phyloP scores from a whole-genome alignment of 208 protist species.

The Leishmania aethiopica region DNA sequence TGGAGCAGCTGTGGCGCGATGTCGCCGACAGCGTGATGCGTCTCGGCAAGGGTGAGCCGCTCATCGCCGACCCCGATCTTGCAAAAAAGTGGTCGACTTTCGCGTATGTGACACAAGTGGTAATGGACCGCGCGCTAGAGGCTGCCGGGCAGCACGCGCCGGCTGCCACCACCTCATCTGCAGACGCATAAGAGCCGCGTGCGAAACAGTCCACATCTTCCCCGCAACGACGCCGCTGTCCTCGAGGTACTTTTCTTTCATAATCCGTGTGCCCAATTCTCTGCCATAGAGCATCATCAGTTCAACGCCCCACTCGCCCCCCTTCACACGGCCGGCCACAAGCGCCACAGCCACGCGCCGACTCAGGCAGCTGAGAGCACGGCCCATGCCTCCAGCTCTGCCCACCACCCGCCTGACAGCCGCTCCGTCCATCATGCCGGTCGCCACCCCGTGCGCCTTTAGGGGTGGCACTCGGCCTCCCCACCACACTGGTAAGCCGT shows the following conservation, averaged over 20 bases:
- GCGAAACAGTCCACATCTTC: neutral
- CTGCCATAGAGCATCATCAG: too few species aligned
- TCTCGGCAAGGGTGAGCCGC: slow-evolving; percentile 40
- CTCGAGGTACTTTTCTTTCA: neutral
- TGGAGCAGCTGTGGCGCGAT: slow-evolving; percentile 71
- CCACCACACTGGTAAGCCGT: neutral
- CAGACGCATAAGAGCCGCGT: neutral
- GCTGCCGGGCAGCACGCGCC: slow-evolving; percentile 39
- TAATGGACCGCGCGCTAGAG: slow-evolving; percentile 58
- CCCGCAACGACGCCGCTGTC: neutral
- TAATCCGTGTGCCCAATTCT: too few species aligned
- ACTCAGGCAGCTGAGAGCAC: neutral
- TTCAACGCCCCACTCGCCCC: too few species aligned
- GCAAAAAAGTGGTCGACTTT: slow-evolving; percentile 51
- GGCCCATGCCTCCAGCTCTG: neutral
- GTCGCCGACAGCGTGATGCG: slow-evolving; percentile 55
- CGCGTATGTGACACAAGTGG: slow-evolving; percentile 58
- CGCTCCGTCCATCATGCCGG: neutral
- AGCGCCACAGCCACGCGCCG: neutral
- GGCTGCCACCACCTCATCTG: neutral
- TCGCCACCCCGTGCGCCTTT: neutral
- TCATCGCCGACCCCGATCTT: slow-evolving; percentile 46
- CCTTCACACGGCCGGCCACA: neutral
- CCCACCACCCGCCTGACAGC: neutral
- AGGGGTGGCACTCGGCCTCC: neutral